These are phyloP conservation scores for Arthrobotrys sphaeroides DNA, from an alignment of 2,329 filamentous ascomycete genomes.

Conservation along the genomic window DNA sequence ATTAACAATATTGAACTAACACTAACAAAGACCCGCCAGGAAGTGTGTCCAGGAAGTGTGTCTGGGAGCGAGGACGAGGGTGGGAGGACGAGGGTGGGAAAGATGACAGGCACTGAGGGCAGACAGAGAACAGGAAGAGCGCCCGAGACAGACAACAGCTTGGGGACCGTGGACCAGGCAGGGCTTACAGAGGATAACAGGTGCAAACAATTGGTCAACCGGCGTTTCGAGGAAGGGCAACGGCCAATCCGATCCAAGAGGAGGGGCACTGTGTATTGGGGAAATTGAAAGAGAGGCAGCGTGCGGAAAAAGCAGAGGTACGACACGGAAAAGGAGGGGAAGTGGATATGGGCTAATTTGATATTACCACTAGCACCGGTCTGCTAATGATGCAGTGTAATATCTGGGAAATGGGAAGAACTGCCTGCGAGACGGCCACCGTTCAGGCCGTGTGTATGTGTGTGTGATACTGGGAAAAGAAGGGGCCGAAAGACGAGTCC, in stretches of 20 bases:
- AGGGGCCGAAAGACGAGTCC: constrained; percentile 7
- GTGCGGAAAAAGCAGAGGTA: constrained; percentile 34
- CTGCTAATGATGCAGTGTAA: constrained; percentile 53
- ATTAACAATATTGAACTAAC: constrained; percentile 39
- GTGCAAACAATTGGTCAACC: constrained; percentile 51
- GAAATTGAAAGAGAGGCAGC: constrained; percentile 36
- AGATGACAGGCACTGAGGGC: constrained; percentile 14
- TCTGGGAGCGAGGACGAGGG: constrained; percentile 32
- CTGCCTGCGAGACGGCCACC: too few relatives aligned
- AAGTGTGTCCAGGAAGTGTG: constrained; percentile 42
- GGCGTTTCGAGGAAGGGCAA: constrained; percentile 52
- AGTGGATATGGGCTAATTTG: constrained; percentile 49
- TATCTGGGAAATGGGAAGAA: constrained; percentile 26
- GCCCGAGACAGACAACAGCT: constrained; percentile 43
- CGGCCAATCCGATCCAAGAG: constrained; percentile 50
- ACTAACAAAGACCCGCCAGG: constrained; percentile 48
- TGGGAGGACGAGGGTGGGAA: too few relatives aligned
- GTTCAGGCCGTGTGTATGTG: constrained; percentile 22
- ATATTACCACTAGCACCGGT: constrained; percentile 49
- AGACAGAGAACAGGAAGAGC: constrained; percentile 23
- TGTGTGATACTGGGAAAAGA: constrained; percentile 36
- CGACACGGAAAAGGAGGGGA: constrained; percentile 51
- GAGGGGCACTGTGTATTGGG: constrained; percentile 53
- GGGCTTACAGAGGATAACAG: constrained; percentile 53
- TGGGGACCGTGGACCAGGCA: constrained; percentile 52